phyloP scores from a whole-genome alignment of 2,329 filamentous ascomycete genomes.

The Colletotrichum musae region DNA sequence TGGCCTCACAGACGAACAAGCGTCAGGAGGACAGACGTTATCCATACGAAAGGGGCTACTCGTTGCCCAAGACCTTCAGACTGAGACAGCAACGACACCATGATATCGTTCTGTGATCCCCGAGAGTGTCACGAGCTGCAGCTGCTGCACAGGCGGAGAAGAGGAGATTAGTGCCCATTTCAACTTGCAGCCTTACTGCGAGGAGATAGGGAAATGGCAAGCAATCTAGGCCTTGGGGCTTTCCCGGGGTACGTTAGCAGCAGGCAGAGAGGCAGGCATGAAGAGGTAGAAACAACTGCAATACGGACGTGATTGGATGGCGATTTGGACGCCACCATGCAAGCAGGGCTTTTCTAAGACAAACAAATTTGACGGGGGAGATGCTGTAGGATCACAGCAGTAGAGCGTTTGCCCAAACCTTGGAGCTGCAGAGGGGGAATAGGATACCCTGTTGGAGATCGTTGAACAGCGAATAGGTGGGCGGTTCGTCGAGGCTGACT shows the following conservation, averaged over 20 bases:
- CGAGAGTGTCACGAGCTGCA: neutral
- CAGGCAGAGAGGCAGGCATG: neutral
- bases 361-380: neutral
- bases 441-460: neutral
- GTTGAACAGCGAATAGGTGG: conserved; percentile 1
- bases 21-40: conserved; percentile 9
- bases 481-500: conserved; percentile 24
- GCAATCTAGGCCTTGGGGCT: conserved; percentile 3
- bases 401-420: conserved; percentile 12
- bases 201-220: neutral
- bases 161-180: neutral
- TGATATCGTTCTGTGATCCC: conserved; percentile 3
- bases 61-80: neutral
- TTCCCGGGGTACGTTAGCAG: conserved; percentile 9
- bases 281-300: neutral
- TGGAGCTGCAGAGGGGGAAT: conserved; percentile 17
- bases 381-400: conserved; percentile 8
- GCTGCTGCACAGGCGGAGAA: neutral
- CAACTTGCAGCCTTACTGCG: neutral
- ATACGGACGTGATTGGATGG: neutral
- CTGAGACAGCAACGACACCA: conserved; percentile 21
- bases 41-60: conserved; percentile 2
- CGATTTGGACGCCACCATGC: conserved; percentile 29
- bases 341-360: conserved; percentile 33
- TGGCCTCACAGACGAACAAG: conserved; percentile 19